phyloP scores from a whole-genome alignment of 441 rosid genomes.

The Adansonia rubrostipa region DNA sequence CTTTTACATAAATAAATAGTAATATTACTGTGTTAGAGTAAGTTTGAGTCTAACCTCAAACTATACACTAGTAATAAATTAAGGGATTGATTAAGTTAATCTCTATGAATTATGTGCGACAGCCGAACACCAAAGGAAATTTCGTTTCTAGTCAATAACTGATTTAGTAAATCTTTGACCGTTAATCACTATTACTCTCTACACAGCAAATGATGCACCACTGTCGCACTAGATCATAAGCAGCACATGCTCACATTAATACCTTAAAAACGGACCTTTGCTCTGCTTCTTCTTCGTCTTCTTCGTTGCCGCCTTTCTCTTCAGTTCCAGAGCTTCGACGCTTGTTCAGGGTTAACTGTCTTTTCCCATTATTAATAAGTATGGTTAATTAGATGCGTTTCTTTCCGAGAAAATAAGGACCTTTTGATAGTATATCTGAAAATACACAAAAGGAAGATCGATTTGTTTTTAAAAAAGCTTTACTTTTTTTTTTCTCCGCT shows the following conservation, averaged over 20 bases:
- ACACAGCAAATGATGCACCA: not conserved
- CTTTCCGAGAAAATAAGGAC: not conserved
- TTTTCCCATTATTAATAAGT: not conserved
- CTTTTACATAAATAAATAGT: too few relatives aligned
- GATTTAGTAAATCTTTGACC: not conserved
- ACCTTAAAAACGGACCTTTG: not conserved
- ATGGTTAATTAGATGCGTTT: not conserved
- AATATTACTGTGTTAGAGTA: too few relatives aligned
- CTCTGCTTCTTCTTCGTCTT: not conserved
- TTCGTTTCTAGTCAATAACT: not conserved
- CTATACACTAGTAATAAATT: not conserved
- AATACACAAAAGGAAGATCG: not conserved
- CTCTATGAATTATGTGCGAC: not conserved
- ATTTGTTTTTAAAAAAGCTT: not conserved
- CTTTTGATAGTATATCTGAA: not conserved
- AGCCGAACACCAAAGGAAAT: too few relatives aligned
- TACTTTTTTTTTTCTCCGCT: not conserved
- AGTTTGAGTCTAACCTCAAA: not conserved
- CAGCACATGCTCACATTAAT: not conserved
- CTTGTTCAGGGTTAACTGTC: conserved; percentile 1
- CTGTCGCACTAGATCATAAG: not conserved
- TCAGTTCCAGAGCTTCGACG: conserved; percentile 3
- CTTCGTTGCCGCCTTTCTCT: conserved; percentile 10
- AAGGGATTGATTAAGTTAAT: not conserved
- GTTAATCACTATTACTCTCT: not conserved